A percentile compares a stretch with the other conserved stretches of the same genome.
Conservation (phyloP, 1,284 basidiomycete species). For the Tilletia horrida region DNA sequence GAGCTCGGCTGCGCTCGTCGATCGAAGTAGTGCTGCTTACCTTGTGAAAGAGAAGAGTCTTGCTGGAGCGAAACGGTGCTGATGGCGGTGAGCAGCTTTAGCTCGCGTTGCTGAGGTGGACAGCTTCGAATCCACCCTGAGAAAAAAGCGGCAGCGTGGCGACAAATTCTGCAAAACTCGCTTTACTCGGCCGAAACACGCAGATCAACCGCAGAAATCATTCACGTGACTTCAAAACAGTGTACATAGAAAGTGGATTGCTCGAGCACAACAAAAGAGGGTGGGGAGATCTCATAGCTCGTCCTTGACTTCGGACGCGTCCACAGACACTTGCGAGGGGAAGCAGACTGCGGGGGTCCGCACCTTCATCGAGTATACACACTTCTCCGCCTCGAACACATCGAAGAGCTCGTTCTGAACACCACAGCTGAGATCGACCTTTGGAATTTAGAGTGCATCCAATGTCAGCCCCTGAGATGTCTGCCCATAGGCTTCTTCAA, state of each 20-base stretch:
- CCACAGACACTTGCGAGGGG: constrained; percentile 19
- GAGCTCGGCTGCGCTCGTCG: background rate
- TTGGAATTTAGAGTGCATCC: constrained; percentile 50
- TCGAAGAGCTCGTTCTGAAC: constrained; percentile 77
- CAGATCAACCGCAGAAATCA: background rate
- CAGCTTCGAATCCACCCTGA: too few species aligned
- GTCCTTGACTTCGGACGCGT: background rate
- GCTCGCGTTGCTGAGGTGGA: too few species aligned
- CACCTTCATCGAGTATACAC: constrained; percentile 85
- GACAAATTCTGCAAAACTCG: too few species aligned
- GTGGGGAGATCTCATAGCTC: constrained; percentile 8
- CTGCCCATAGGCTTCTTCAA: too few species aligned
- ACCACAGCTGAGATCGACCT: constrained; percentile 79
- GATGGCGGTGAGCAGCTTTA: too few species aligned
- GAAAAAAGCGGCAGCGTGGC: too few species aligned
- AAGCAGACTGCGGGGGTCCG: constrained; percentile 83
- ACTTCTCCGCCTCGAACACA: constrained; percentile 86
- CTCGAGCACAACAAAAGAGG: background rate
- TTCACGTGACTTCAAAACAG: too few species aligned
- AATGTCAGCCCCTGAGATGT: background rate
- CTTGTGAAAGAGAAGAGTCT: too few species aligned
- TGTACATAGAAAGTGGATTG: background rate
- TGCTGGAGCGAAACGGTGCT: too few species aligned
- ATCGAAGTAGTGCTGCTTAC: too few species aligned
- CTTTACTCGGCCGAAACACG: background rate